A percentile compares a stretch with the other conserved stretches of the same genome.
Evolutionary conservation across 148 eudicot species (phyloP).

Genomic region (Nepenthes mirabilis): DNA sequence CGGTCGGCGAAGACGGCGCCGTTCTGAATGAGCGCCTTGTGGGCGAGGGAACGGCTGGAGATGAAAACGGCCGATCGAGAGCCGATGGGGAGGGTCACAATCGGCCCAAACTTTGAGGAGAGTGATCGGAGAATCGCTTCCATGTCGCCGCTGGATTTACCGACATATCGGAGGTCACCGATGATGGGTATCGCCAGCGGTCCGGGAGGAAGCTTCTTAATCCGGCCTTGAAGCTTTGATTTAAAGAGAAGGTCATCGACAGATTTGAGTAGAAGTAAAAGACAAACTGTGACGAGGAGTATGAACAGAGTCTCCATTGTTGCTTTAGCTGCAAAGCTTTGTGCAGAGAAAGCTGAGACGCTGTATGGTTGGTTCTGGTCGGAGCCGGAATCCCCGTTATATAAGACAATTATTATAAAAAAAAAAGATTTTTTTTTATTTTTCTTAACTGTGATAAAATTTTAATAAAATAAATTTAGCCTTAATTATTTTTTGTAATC

Average conservation of each 20-base stretch:
- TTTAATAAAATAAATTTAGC: no score
- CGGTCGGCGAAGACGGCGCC: slow-evolving; percentile 65
- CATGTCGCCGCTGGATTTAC: not conserved
- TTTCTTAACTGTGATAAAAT: no score
- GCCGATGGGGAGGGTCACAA: slow-evolving; percentile 21
- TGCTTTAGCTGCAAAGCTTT: not conserved
- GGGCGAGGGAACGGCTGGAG: slow-evolving; percentile 31
- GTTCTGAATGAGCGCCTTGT: slow-evolving; percentile 41
- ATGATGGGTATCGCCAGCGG: not conserved
- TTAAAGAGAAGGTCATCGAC: not conserved
- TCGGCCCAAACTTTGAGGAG: not conserved
- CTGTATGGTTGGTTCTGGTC: no score
- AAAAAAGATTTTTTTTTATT: no score
- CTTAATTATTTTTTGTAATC: no score
- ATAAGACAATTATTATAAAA: no score
- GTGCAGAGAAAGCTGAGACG: no score
- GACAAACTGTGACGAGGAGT: not conserved
- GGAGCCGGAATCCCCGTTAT: no score
- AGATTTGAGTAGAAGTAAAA: not conserved
- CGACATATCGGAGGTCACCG: not conserved
- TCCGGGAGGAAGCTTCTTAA: not conserved
- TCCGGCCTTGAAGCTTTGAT: not conserved
- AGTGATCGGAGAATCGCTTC: not conserved
- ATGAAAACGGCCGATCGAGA: slow-evolving; percentile 25
- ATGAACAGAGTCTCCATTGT: not conserved